Evolutionary conservation across 257 asterid genomes (phyloP), one percentile per base, ranked within the genome.

Genomic region (Knoxia roxburghii): DNA sequence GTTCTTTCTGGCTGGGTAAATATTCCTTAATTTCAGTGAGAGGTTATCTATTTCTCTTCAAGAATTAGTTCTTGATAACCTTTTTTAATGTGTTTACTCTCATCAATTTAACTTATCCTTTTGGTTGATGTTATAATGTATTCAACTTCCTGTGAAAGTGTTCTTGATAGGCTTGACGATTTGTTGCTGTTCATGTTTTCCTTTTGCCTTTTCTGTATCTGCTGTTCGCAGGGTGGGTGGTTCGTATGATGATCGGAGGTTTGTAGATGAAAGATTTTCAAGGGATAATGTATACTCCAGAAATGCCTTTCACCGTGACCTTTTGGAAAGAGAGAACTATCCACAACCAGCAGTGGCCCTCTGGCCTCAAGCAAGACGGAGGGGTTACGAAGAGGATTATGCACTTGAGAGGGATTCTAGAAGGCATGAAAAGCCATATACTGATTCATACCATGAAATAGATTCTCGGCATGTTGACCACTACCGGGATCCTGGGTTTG

Each of bases 241-340:
- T 73, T 81, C 97, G 45, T 87, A 85, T 79, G 96, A 88, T 78
- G 95, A 81, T 77, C 84, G 97, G 95, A 87, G 97, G 79, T 90
- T 78, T 85, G 55, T 85, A 64, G 99, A 89, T 77, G 99, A 88
- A 75, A 85, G 99, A 82, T 83, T 80, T 84, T 71, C 95, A 33
- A 88, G 99, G 82, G 99, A 89, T 51, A 78, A 80, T 86, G 81
- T 72, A 70, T 83, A 87, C 72, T 81, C 90, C 27, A 85, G 92
- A 80, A 91, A 86, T 63, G 76, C 83, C 76, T 85, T 86, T 80
- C 94, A 80, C 70, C 85, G 89, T 55, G 96, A 93, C 67, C 73
- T 81, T 45, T 66, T 81, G 88, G 97, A 90, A 77, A 84, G 95
- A 80, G 97, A 90, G 81, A 75, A 76, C 69, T 84, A 86, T 75